Conservation (phyloP, 2,329 filamentous ascomycete species). For the Diaporthe vaccinii region DNA sequence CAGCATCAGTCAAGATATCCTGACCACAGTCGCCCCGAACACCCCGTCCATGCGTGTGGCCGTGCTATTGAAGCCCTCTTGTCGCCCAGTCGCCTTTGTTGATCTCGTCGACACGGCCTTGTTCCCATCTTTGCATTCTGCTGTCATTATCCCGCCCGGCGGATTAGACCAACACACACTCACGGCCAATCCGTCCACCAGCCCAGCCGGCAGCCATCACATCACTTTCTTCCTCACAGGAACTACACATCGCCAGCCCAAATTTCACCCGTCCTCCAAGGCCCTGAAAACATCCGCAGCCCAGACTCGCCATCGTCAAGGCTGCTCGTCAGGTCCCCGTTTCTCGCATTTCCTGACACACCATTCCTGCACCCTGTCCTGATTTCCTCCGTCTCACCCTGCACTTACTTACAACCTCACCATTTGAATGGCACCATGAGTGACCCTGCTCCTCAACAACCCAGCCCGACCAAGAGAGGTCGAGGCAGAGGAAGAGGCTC, state of each 20-base stretch:
- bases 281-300: neutral
- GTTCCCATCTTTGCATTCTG: constrained; percentile 26
- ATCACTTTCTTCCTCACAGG: constrained; percentile 31
- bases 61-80: constrained; percentile 20
- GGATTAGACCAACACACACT: constrained; percentile 34
- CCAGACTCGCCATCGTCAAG: neutral
- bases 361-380: constrained; percentile 28
- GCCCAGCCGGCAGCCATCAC: constrained; percentile 28
- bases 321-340: neutral
- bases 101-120: neutral
- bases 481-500: constrained; percentile 38
- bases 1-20: constrained; percentile 34
- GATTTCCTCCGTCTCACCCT: constrained; percentile 32
- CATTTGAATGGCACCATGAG: constrained; percentile 42
- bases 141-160: constrained; percentile 22
- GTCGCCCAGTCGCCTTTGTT: constrained; percentile 22
- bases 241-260: constrained; percentile 26
- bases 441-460: constrained; percentile 40
- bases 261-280: neutral
- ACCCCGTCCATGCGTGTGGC: constrained; percentile 24
- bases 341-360: constrained; percentile 23
- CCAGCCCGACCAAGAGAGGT: constrained; percentile 42
- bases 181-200: constrained; percentile 35
- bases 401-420: constrained; percentile 34
- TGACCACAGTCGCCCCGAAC: constrained; percentile 30